Evolutionary conservation across 2,329 filamentous ascomycete genomes (phyloP).

Genomic region (Arthroderma sp.): DNA sequence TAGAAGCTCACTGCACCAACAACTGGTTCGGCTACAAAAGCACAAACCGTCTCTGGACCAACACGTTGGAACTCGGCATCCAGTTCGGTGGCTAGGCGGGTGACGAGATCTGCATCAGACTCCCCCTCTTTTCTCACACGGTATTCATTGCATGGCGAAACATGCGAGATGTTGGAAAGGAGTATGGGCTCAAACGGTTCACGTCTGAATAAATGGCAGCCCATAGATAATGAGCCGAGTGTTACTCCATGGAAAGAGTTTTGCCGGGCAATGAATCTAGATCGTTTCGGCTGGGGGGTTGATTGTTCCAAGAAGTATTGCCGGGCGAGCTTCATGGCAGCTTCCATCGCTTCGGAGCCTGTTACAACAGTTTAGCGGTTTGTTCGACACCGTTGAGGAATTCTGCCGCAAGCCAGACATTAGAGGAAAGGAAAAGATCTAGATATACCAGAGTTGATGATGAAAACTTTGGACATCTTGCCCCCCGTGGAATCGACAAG

Average conservation of each 20-base stretch:
- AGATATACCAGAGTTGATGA: constrained; percentile 43
- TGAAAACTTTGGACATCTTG: constrained; percentile 42
- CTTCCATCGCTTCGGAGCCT: constrained; percentile 58
- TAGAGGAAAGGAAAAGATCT: background rate
- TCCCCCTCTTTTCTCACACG: constrained; percentile 42
- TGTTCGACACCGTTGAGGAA: background rate
- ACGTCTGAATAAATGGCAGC: constrained; percentile 49
- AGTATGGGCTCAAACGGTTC: constrained; percentile 50
- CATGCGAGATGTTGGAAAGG: constrained; percentile 41
- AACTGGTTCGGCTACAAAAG: constrained; percentile 61
- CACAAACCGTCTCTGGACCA: constrained; percentile 53
- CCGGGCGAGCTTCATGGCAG: constrained; percentile 51
- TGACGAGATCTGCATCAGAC: constrained; percentile 46
- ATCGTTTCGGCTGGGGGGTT: constrained; percentile 39
- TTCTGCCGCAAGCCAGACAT: background rate
- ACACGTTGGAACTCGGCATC: constrained; percentile 52
- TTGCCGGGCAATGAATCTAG: constrained; percentile 50
- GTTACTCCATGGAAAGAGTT: constrained; percentile 61
- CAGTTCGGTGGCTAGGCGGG: constrained; percentile 49
- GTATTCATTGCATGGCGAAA: constrained; percentile 57
- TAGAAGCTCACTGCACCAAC: constrained; percentile 49
- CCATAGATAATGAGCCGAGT: constrained; percentile 51
- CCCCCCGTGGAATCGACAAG: constrained; percentile 40
- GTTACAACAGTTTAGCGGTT: background rate
- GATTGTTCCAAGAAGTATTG: constrained; percentile 52